Evolutionary conservation across 371 early-diverging fungal species (phyloP).

Genomic region (Saksenaea oblongispora): DNA sequence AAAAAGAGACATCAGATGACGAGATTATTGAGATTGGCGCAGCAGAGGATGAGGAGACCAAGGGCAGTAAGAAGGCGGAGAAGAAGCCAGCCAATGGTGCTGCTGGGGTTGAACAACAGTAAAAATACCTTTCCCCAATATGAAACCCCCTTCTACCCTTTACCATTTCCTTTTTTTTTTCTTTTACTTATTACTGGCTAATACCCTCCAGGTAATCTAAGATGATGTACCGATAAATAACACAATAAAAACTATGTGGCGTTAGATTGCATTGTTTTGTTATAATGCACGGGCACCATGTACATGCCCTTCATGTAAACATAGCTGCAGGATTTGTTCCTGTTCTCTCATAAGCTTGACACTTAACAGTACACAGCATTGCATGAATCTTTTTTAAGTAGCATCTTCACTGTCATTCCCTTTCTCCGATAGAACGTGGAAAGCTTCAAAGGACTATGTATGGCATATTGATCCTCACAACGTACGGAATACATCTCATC

Average conservation of each 20-base stretch:
- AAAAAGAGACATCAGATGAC: background rate
- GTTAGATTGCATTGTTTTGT: background rate
- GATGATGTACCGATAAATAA: background rate
- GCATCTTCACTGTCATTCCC: too few relatives aligned
- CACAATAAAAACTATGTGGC: background rate
- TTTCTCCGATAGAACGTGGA: too few relatives aligned
- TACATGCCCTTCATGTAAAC: background rate
- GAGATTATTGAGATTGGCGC: background rate
- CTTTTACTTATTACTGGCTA: background rate
- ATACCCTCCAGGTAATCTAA: background rate
- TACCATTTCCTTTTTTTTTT: background rate
- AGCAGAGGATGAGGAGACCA: background rate
- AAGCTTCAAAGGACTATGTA: too few relatives aligned
- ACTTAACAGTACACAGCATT: background rate
- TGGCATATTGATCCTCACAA: too few relatives aligned
- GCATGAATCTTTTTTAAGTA: background rate
- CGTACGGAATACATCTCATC: too few relatives aligned
- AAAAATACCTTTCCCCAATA: background rate
- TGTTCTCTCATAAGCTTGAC: background rate
- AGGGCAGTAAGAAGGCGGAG: conserved; percentile 9
- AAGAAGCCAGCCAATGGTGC: conserved; percentile 7
- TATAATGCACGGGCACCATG: background rate
- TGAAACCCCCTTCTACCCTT: background rate
- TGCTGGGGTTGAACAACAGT: background rate
- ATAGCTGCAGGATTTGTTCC: background rate